Evolutionary conservation across 768 basidiomycete species (phyloP), one percentile per base, ranked within the genome.

Genomic region (Cystobasidiopsis lactophilus): DNA sequence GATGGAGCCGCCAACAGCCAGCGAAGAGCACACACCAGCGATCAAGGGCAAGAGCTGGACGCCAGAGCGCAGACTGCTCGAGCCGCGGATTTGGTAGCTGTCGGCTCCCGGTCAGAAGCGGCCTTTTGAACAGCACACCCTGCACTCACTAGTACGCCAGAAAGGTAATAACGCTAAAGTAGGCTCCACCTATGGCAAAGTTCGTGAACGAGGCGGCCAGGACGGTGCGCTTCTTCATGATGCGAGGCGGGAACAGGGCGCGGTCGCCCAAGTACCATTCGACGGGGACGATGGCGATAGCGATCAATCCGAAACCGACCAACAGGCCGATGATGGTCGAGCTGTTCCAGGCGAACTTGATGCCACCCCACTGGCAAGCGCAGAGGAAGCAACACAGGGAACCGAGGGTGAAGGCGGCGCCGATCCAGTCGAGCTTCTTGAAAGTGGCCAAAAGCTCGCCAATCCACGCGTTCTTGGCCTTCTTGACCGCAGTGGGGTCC

Each of bases 21-120:
- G 21, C 11, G 50, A 38, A 16, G 50, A 31, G 50, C 45, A 38
- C 13, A 51, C 50, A 14, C 50, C 50, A n/a, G 50, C 50, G 38
- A 51, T 51, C 50, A 51, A 47, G 14, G 50, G 50, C n/a, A 51
- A 23, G 9, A 51, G 24, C 50, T 51, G 50, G 27, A 51, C 50
- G 14, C 50, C 50, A 10, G 33, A 38, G 14, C 50, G 50, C 14
- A 51, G 21, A 23, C 40, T 31, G 5, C 40, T 47, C 5, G 40
- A 47, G 5, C 50, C 50, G 45, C 50, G 14, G 33, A 51, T 51
- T 27, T 51, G 50, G 40, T 31, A 51, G 10, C n/a, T 51, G 14
- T n/a, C 35, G 38, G 16, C 7, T 35, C 33, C 7, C 9, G 7
- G 9, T 35, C 9, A 35, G 33, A 35, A 35, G 7, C 33, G 16